Percentiles rank a stretch among this genome's conserved stretches.
Conservation (phyloP, 345 rosid genomes). For the Brassica carinata region DNA sequence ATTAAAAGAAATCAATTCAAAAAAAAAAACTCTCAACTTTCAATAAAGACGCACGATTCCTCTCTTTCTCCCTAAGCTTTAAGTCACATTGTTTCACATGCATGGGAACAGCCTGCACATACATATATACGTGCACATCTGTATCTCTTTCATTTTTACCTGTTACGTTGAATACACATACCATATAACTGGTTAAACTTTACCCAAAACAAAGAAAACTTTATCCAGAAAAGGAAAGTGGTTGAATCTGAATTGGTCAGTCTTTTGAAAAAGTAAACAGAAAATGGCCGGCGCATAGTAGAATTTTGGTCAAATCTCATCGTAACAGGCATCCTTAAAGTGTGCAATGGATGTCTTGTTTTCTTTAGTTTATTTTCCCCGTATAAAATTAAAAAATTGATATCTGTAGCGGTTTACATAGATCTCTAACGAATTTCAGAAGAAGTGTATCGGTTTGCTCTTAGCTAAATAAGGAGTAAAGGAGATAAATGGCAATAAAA, state of each 20-base stretch:
- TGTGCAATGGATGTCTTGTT: conserved; percentile 2
- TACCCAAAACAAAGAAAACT: neutral
- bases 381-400: neutral
- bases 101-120: conserved; percentile 19
- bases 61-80: conserved; percentile 32
- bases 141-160: neutral
- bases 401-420: neutral
- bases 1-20: too few species aligned
- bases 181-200: conserved; percentile 4
- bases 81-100: conserved; percentile 34
- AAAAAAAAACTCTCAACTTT: neutral
- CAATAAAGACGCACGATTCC: conserved; percentile 32
- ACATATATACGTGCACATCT: conserved; percentile 24
- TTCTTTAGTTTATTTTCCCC: neutral
- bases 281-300: conserved; percentile 27
- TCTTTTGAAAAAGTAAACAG: conserved; percentile 8
- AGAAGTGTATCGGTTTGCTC: neutral
- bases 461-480: neutral
- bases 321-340: conserved; percentile 31
- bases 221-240: conserved; percentile 29
- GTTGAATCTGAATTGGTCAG: conserved; percentile 25
- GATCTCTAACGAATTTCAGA: neutral
- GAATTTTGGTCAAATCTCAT: conserved; percentile 19
- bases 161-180: neutral
- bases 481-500: neutral